phyloP scores from a whole-genome alignment of 306 rosid genomes.

The Vicia sativa region DNA sequence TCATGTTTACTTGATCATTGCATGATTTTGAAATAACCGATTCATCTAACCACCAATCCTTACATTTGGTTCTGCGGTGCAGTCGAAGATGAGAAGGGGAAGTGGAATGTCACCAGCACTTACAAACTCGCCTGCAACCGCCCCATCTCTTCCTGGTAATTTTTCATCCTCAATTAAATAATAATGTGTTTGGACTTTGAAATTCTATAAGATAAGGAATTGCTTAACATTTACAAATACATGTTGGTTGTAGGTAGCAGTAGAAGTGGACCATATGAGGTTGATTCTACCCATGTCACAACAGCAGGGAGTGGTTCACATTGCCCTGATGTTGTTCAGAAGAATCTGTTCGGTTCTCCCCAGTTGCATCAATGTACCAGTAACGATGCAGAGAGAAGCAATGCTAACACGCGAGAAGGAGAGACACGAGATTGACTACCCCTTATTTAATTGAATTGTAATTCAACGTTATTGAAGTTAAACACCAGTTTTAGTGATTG shows the following conservation, averaged over 20 bases:
- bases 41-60: slow-evolving; percentile 7
- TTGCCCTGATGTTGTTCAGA: slow-evolving; percentile 48
- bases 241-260: slow-evolving; percentile 51
- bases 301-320: slow-evolving; percentile 38
- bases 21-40: not conserved
- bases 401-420: slow-evolving; percentile 41
- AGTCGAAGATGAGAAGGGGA: slow-evolving; percentile 90
- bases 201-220: not conserved
- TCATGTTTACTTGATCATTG: slow-evolving; percentile 16
- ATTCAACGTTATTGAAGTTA: no score
- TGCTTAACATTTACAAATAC: slow-evolving; percentile 4
- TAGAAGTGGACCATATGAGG: slow-evolving; percentile 60
- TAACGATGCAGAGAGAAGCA: slow-evolving; percentile 51
- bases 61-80: slow-evolving; percentile 44
- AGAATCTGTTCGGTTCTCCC: slow-evolving; percentile 56
- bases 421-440: slow-evolving; percentile 40
- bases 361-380: slow-evolving; percentile 62
- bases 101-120: slow-evolving; percentile 53
- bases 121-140: slow-evolving; percentile 34
- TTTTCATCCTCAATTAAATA: slow-evolving; percentile 24
- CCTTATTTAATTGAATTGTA: no score
- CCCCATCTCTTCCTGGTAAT: slow-evolving; percentile 59
- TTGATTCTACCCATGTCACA: slow-evolving; percentile 52
- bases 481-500: no score
- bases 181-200: not conserved